Base-by-base conservation (phyloP, 208 protist species). In the Porcisia deanei region DNA sequence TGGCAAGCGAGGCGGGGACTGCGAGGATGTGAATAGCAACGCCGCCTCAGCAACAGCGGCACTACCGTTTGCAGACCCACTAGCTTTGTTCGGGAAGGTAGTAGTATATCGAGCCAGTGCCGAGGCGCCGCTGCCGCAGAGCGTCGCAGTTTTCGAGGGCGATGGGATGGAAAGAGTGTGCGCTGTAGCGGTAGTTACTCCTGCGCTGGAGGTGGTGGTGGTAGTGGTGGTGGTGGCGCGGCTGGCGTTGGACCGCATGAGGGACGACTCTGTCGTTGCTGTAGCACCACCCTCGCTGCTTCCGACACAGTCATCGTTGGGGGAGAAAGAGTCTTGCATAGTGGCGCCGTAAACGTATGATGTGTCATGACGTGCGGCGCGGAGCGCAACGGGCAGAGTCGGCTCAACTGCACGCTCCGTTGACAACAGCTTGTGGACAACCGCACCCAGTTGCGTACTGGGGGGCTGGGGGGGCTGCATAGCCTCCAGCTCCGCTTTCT, bases 221-320 rank as follows among this genome's bases (percentile, higher is more conserved):
- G 43, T 10, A n/a, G 64, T 55, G 47, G 39, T n/a, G 45, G 25
- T 5, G 66, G 66, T 43, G 25, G 14, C 66, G 52, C 47, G 66
- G 8, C 47, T 54, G 25, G 66, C 41, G 66, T 71, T 20, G n/a
- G 49, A 57, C 47, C 10, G 66, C 66, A 57, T 71, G 14, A 57
- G 30, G 34, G 66, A 45, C 12, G 66, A 39, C 1, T 57, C 66
- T 1, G 47, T n/a, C 66, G 47, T 57, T n/a, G 47, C 47, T 34
- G 66, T 71, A n/a, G 30, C 66, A 45, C 66, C 30, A 4, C 66
- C 66, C 8, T 71, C 47, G 66, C 45, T 71, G 49, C 66, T 41
- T 30, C 34, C 66, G 16, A 20, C 47, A 41, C 66, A 43, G 47
- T 41, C 47, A 12, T 57, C 66, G 12, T 14, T 57, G 16, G 39